Conservation (phyloP, 208 protist species). For the Perkinsela sp. region DNA sequence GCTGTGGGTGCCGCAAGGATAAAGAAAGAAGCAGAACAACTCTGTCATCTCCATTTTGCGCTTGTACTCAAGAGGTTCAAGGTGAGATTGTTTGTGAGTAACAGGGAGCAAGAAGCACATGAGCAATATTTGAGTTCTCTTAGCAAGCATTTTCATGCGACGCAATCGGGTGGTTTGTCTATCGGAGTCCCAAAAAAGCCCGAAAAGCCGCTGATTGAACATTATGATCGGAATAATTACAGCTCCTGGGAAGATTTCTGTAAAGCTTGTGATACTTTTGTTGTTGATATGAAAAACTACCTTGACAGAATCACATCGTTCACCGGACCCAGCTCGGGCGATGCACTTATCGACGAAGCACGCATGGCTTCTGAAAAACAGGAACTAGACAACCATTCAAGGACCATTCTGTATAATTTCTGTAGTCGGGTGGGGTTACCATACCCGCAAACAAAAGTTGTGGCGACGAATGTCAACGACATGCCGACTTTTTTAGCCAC, state of each 20-base stretch:
- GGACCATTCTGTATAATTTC: not conserved
- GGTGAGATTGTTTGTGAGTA: not conserved
- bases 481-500: not conserved
- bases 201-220: not conserved
- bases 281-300: not conserved
- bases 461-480: not conserved
- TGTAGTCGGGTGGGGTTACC: not conserved
- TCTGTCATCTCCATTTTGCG: not conserved
- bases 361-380: not conserved
- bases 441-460: not conserved
- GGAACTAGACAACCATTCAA: not conserved
- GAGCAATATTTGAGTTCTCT: not conserved
- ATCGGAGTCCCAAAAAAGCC: not conserved
- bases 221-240: not conserved
- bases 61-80: not conserved
- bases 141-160: not conserved
- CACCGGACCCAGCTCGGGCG: not conserved
- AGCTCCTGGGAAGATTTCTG: not conserved
- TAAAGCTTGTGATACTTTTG: not conserved
- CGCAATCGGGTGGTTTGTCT: not conserved
- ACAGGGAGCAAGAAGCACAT: not conserved
- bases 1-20: not conserved
- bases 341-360: not conserved
- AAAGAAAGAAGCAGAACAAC: not conserved
- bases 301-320: not conserved